Conservation (phyloP, 768 basidiomycete genomes). For the Imleria badia region DNA sequence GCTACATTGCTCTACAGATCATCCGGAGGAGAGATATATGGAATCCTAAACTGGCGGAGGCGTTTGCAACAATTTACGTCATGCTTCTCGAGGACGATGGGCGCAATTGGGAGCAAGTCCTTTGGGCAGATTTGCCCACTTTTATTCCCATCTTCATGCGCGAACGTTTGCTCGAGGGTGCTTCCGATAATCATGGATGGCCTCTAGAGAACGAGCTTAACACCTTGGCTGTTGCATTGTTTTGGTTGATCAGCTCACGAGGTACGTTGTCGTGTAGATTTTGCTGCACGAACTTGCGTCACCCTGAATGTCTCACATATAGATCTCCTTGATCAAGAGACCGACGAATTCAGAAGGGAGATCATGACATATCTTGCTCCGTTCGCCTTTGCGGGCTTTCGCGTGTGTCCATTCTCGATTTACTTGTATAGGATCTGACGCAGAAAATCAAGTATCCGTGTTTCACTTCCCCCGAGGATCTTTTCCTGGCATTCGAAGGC, state of each 20-base stretch:
- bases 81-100: slow-evolving; percentile 60
- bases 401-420: slow-evolving; percentile 36
- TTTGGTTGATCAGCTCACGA: slow-evolving; percentile 46
- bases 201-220: slow-evolving; percentile 46
- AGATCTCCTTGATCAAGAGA: slow-evolving; percentile 35
- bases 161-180: slow-evolving; percentile 38
- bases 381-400: slow-evolving; percentile 49
- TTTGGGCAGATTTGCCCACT: slow-evolving; percentile 40
- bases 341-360: slow-evolving; percentile 30
- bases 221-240: slow-evolving; percentile 45
- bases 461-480: slow-evolving; percentile 37
- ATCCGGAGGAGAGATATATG: slow-evolving; percentile 41
- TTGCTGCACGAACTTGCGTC: neutral
- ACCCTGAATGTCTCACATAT: neutral
- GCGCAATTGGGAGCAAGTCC: slow-evolving; percentile 47
- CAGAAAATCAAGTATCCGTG: slow-evolving; percentile 34
- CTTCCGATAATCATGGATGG: slow-evolving; percentile 45
- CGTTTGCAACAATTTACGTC: slow-evolving; percentile 52
- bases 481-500: slow-evolving; percentile 23
- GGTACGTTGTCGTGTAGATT: slow-evolving; percentile 6
- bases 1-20: slow-evolving; percentile 44
- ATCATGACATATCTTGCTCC: slow-evolving; percentile 41
- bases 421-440: slow-evolving; percentile 8
- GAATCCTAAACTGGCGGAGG: slow-evolving; percentile 39
- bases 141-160: slow-evolving; percentile 44